These are phyloP conservation scores for Dactylonectria estremocensis DNA, from an alignment of 2,329 filamentous ascomycete species.

Conservation along the genomic window DNA sequence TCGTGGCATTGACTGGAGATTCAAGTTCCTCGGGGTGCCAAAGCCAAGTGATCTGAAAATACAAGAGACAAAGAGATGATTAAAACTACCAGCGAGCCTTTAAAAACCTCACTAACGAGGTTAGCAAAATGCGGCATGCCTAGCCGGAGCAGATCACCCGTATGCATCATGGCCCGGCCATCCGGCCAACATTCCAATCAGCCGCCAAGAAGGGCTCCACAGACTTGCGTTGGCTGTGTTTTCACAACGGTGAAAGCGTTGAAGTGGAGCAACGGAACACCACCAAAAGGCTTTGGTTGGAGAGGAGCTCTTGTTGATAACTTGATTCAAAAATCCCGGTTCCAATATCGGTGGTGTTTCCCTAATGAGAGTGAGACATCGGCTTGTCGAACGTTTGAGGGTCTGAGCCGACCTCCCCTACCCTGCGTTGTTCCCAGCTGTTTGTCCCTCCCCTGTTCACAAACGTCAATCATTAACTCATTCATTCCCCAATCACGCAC, in stretches of 20 bases:
- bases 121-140: neutral
- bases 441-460: neutral
- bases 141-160: constrained; percentile 8
- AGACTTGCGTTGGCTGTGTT: constrained; percentile 5
- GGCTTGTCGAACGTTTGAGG: neutral
- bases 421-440: neutral
- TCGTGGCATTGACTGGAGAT: too few species aligned
- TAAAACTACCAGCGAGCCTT: neutral
- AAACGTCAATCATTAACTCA: neutral
- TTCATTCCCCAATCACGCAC: neutral
- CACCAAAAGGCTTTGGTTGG: neutral
- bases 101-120: neutral
- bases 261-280: neutral
- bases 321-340: constrained; percentile 1
- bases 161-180: neutral
- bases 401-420: neutral
- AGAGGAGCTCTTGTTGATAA: neutral
- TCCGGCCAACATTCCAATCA: constrained; percentile 4
- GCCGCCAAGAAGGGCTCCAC: neutral
- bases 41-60: too few species aligned
- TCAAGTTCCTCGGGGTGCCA: too few species aligned
- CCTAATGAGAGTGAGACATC: constrained; percentile 9
- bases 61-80: neutral
- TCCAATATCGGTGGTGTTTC: constrained; percentile 3
- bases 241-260: neutral